Evolutionary conservation across 805 yeast species (phyloP).

Genomic region (Saccharomycopsis sp.): DNA sequence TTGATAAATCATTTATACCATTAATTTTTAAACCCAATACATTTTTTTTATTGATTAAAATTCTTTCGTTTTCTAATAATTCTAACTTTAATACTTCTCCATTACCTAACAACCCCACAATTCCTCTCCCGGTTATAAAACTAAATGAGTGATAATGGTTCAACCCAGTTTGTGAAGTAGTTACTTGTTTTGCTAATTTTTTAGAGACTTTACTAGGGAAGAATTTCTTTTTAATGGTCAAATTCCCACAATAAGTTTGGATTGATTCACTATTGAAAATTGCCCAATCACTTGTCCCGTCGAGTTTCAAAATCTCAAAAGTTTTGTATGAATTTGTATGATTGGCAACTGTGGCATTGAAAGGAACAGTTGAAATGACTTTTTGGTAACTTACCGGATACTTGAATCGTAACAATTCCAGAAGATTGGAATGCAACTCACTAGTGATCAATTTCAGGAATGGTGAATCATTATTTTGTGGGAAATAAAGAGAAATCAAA

Average conservation of each 20-base stretch:
- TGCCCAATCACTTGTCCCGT: conserved; percentile 59
- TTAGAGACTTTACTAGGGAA: conserved; percentile 32
- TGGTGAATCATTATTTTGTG: conserved; percentile 19
- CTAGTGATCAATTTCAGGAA: conserved; percentile 24
- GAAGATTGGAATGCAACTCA: conserved; percentile 8
- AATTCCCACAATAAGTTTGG: conserved; percentile 44
- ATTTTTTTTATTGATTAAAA: conserved; percentile 28
- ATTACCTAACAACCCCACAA: conserved; percentile 30
- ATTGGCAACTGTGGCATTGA: conserved; percentile 19
- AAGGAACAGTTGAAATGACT: conserved; percentile 37
- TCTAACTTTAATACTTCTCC: conserved; percentile 31
- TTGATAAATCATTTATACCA: conserved; percentile 30
- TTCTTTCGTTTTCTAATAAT: conserved; percentile 28
- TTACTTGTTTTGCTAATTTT: conserved; percentile 2
- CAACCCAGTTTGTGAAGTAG: conserved; percentile 3
- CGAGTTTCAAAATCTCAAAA: conserved; percentile 25
- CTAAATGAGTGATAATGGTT: conserved; percentile 23
- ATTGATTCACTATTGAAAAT: conserved; percentile 36
- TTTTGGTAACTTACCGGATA: conserved; percentile 34
- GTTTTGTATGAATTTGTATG: conserved; percentile 23
- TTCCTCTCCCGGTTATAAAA: conserved; percentile 34
- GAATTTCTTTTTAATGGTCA: conserved; percentile 28
- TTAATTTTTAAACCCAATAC: conserved; percentile 32
- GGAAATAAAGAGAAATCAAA: conserved; percentile 34
- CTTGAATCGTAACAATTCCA: no score